Evolutionary conservation across 2,329 filamentous ascomycete species (phyloP).

Genomic region (Hirsutella rhossiliensis): DNA sequence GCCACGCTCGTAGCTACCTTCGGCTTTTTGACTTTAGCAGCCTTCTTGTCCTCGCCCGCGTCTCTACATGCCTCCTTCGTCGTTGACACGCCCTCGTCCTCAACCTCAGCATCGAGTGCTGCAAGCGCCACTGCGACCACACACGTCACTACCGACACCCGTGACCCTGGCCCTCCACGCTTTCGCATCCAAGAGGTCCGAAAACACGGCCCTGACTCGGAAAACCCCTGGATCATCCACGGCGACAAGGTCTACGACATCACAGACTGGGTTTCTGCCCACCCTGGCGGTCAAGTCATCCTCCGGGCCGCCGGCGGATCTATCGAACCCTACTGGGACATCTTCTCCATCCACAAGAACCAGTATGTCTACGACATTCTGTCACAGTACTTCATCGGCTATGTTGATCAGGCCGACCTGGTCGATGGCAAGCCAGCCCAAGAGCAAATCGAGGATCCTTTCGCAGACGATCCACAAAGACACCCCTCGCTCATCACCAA

Average conservation of each 20-base stretch:
- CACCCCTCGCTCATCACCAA: constrained; percentile 37
- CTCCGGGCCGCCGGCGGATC: constrained; percentile 51
- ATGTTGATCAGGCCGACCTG: constrained; percentile 45
- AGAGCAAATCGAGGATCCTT: constrained; percentile 48
- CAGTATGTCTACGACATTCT: constrained; percentile 53
- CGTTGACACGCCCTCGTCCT: constrained; percentile 2
- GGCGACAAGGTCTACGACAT: constrained; percentile 58
- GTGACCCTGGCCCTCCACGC: constrained; percentile 31
- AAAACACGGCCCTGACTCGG: constrained; percentile 37
- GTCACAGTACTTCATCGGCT: constrained; percentile 51
- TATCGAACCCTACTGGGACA: constrained; percentile 58
- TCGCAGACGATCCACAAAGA: constrained; percentile 38
- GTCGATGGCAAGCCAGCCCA: constrained; percentile 41
- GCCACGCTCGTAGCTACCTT: constrained; percentile 4
- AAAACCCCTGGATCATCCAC: constrained; percentile 50
- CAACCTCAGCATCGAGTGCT: neutral
- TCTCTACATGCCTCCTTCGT: constrained; percentile 3
- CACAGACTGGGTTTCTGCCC: constrained; percentile 53
- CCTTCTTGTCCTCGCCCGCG: constrained; percentile 1
- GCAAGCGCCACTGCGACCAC: neutral
- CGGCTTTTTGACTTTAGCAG: constrained; percentile 2
- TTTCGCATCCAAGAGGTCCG: constrained; percentile 39
- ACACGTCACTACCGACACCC: constrained; percentile 9
- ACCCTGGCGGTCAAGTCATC: constrained; percentile 58
- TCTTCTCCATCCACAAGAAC: constrained; percentile 57